Evolutionary conservation across 1,284 basidiomycete genomes (phyloP).

Genomic region (Phylloboletellus chloephorus): DNA sequence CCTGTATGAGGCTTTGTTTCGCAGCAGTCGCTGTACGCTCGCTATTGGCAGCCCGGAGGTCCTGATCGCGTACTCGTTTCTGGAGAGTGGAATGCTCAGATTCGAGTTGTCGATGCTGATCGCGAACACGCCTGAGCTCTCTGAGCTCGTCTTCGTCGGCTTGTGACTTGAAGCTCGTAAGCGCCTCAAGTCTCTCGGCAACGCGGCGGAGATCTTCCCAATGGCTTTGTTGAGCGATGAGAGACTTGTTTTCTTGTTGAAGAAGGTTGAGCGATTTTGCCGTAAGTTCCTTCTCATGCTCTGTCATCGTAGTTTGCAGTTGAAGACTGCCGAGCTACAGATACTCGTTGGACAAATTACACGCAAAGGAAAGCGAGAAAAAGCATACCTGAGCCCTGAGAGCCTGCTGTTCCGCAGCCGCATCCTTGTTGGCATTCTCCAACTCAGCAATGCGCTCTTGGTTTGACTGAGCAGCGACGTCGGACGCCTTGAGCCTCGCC

Average conservation of each 20-base stretch:
- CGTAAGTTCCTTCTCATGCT: constrained; percentile 57
- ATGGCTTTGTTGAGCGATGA: constrained; percentile 55
- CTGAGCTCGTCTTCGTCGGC: constrained; percentile 66
- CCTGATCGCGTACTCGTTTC: constrained; percentile 67
- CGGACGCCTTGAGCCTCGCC: constrained; percentile 62
- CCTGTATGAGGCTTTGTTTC: constrained; percentile 60
- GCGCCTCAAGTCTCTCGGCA: constrained; percentile 62
- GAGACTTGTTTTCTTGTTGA: constrained; percentile 54
- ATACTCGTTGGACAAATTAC: constrained; percentile 1
- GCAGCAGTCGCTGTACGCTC: constrained; percentile 55
- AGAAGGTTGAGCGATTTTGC: constrained; percentile 45
- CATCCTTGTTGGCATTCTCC: constrained; percentile 54
- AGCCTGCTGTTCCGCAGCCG: constrained; percentile 47
- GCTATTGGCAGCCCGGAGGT: constrained; percentile 52
- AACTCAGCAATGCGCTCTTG: constrained; percentile 55
- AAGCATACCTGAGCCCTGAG: constrained; percentile 54
- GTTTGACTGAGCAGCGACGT: constrained; percentile 54
- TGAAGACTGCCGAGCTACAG: constrained; percentile 57
- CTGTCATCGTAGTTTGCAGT: constrained; percentile 47
- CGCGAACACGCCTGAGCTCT: constrained; percentile 60
- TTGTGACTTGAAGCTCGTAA: constrained; percentile 55
- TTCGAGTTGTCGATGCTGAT: constrained; percentile 61
- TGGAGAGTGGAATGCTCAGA: constrained; percentile 61
- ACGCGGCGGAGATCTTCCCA: constrained; percentile 68
- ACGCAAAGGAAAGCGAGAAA: neutral